Evolutionary conservation across 2,329 filamentous ascomycete genomes (phyloP).

Genomic region (Grosmannia serpens): DNA sequence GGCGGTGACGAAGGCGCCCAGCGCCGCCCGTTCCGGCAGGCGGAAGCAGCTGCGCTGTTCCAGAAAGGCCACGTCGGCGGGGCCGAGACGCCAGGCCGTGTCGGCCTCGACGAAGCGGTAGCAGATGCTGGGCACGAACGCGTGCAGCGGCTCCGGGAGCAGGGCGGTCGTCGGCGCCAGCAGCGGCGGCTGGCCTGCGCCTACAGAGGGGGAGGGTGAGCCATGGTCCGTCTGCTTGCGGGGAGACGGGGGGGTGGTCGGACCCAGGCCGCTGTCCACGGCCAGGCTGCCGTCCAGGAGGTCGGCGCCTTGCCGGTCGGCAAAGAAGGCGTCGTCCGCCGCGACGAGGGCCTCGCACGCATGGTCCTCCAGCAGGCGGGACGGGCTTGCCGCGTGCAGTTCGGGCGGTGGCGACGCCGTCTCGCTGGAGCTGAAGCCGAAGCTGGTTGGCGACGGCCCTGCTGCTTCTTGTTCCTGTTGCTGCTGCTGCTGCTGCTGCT

Average conservation of each 20-base stretch:
- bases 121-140: constrained; percentile 21
- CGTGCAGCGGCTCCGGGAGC: neutral
- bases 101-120: constrained; percentile 29
- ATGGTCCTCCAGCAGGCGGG: neutral
- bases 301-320: neutral
- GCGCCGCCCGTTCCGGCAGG: constrained; percentile 23
- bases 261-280: neutral
- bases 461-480: neutral
- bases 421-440: neutral
- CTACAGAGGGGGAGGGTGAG: neutral
- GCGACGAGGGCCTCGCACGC: neutral
- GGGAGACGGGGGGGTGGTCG: neutral
- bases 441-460: neutral
- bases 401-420: neutral
- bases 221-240: neutral
- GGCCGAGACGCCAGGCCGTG: constrained; percentile 23
- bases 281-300: neutral
- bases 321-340: neutral
- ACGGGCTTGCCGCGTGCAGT: neutral
- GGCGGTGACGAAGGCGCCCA: constrained; percentile 30
- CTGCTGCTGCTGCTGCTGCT: neutral
- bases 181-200: neutral
- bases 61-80: constrained; percentile 33
- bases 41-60: constrained; percentile 30
- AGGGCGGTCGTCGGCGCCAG: too few relatives aligned